Base-by-base conservation (phyloP, 352 stramenopile species). In the Phytophthora lateralis region DNA sequence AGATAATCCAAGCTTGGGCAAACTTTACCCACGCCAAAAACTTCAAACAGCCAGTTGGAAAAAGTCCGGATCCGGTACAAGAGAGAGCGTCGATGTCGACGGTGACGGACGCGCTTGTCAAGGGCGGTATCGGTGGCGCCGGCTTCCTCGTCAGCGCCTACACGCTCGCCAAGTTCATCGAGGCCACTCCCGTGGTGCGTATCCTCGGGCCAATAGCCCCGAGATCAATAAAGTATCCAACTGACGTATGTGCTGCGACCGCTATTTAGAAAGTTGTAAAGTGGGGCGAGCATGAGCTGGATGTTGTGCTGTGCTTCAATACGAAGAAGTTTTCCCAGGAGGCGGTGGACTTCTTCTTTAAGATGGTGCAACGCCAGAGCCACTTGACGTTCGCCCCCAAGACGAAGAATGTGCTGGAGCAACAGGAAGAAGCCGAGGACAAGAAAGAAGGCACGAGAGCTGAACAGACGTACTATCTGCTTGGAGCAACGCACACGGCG, bases 81-180 rank as follows among this genome's bases (percentile, higher is more conserved):
- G 37, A 34, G 20, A 54, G 21, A 55, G n/a, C n/a, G 29, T 38
- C 35, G 17, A 91, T 91, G 82, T 66, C 78, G 58, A 73, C 64
- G 41, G 69, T 89, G 30, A 66, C 73, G 29, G 80, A 91, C 38
- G 70, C 75, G 51, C 37, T 91, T 27, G 46, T 92, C 59, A 91
- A 91, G 73, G 80, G 82, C 53, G 85, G 79, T 39, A 50, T 94
- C 6, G 82, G 82, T 41, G 73, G 77, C n/a, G 57, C 89, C 47
- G 85, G 85, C 60, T 88, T 94, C 41, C 53, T 89, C 15, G 82
- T 80, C 43, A 94, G 82, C 48, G 82, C 81, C 55, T 81, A 81
- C 65, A 88, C 81, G 70, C 76, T 94, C 39, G 82, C 79, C 63
- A 92, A 91, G 75, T 94, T 92, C 72, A 88, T 94, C 51, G 55